Conservation (phyloP, 2,329 filamentous ascomycete genomes). For the Fusarium staphyleae region DNA sequence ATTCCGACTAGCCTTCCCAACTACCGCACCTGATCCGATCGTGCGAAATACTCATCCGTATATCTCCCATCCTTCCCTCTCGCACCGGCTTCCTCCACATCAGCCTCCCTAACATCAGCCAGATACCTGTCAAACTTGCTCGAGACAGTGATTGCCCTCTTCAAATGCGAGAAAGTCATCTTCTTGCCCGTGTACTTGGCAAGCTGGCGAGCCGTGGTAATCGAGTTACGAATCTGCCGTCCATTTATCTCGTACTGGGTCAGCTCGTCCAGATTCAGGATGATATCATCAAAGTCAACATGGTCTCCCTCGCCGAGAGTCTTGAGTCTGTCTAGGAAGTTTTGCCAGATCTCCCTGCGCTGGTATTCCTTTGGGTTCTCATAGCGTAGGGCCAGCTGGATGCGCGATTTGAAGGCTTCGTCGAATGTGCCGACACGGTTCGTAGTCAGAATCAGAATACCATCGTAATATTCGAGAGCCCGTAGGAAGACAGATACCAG, state of each 20-base stretch:
- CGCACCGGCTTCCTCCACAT: background rate
- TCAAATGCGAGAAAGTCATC: constrained; percentile 4
- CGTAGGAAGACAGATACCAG: constrained; percentile 3
- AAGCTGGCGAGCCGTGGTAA: constrained; percentile 11
- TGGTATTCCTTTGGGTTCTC: constrained; percentile 4
- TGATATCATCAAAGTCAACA: constrained; percentile 4
- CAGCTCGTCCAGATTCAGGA: background rate
- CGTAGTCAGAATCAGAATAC: background rate
- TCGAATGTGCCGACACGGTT: constrained; percentile 18
- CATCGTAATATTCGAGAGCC: constrained; percentile 11
- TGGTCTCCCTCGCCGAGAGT: background rate
- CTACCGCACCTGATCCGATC: background rate
- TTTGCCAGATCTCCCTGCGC: constrained; percentile 9
- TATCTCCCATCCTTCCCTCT: constrained; percentile 4
- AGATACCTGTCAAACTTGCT: constrained; percentile 19
- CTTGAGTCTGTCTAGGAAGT: background rate
- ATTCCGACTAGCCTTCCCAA: too few species aligned
- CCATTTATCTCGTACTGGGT: constrained; percentile 5
- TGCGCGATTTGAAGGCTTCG: constrained; percentile 13
- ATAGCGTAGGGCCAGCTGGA: constrained; percentile 9
- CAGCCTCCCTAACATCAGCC: constrained; percentile 7
- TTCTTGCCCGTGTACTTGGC: constrained; percentile 4
- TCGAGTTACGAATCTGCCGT: constrained; percentile 16
- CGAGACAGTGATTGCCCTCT: constrained; percentile 8
- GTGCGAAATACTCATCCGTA: constrained; percentile 2